Conservation (phyloP, 2,329 filamentous ascomycete species). For the Cordyceps pruinosa region DNA sequence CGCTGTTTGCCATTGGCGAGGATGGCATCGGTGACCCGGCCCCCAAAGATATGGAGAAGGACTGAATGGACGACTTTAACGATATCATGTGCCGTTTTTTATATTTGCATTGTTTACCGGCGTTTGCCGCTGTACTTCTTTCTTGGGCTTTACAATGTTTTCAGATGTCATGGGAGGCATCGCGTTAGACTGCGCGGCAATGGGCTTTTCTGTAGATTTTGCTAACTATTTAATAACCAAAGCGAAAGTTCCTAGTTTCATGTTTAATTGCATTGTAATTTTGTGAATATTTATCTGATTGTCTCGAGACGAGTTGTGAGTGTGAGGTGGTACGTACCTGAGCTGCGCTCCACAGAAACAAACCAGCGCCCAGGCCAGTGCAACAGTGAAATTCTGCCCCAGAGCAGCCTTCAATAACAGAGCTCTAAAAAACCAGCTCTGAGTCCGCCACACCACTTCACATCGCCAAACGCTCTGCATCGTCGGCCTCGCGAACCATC, state of each 20-base stretch:
- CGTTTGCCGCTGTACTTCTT: conserved; percentile 21
- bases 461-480: conserved; percentile 12
- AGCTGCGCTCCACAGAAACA: conserved; percentile 3
- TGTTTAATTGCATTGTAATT: neutral
- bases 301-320: too few relatives aligned
- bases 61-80: conserved; percentile 33
- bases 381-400: conserved; percentile 9
- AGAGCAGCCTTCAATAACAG: conserved; percentile 2
- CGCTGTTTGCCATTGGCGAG: conserved; percentile 92
- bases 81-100: conserved; percentile 17
- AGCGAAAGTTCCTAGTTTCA: neutral
- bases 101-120: conserved; percentile 24
- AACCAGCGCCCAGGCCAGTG: neutral
- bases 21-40: conserved; percentile 94
- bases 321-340: neutral
- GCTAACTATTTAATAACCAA: neutral
- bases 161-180: neutral
- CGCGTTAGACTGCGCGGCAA: neutral
- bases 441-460: neutral
- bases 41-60: conserved; percentile 91
- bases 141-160: neutral
- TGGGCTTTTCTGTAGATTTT: neutral
- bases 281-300: too few relatives aligned
- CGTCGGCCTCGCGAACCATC: conserved; percentile 13
- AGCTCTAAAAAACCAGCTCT: neutral